phyloP scores from a whole-genome alignment of 2,329 filamentous ascomycete genomes.

The Xylariaceae sp. region DNA sequence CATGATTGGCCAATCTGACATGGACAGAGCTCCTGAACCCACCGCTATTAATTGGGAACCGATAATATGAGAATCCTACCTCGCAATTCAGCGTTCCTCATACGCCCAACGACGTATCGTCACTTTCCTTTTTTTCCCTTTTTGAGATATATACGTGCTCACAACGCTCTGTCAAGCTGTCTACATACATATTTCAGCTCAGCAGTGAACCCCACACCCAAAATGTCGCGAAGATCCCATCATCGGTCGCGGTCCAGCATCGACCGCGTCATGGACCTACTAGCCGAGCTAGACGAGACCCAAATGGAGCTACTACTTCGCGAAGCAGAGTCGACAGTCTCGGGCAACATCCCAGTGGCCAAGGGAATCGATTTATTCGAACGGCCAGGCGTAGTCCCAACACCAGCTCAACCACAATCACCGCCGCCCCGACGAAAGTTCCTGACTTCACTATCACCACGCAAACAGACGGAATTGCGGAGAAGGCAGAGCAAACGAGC shows the following conservation, averaged over 20 bases:
- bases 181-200: too few relatives aligned
- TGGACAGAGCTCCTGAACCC: not conserved
- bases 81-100: not conserved
- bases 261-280: constrained; percentile 30
- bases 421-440: constrained; percentile 25
- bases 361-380: constrained; percentile 30
- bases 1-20: not conserved
- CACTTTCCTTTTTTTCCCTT: not conserved
- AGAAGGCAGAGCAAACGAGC: constrained; percentile 22
- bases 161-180: too few relatives aligned
- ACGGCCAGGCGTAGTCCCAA: constrained; percentile 8
- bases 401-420: not conserved
- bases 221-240: constrained; percentile 17
- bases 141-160: too few relatives aligned
- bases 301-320: constrained; percentile 28
- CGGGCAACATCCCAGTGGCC: constrained; percentile 27
- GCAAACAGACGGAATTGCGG: constrained; percentile 22
- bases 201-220: not conserved
- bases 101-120: not conserved
- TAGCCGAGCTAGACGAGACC: constrained; percentile 27
- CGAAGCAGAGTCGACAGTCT: constrained; percentile 27
- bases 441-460: constrained; percentile 24
- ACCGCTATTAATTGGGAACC: not conserved
- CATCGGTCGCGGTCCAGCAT: constrained; percentile 29
- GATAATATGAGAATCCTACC: not conserved